Conservation (phyloP, 306 rosid species). For the Abrus precatorius region DNA sequence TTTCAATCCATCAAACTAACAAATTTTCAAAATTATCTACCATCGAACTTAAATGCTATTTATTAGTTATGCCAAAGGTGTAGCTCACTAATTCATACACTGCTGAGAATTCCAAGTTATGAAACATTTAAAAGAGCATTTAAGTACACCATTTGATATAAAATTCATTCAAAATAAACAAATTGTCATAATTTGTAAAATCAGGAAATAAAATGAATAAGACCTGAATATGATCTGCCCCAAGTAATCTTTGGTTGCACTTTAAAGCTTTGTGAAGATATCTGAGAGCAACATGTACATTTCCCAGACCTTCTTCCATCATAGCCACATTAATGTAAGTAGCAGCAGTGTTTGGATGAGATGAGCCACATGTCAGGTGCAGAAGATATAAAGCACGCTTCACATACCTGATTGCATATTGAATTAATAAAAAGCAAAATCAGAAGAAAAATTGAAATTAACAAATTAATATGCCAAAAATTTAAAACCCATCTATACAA, state of each 20-base stretch:
- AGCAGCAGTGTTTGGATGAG: constrained; percentile 99
- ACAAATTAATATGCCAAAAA: constrained; percentile 1
- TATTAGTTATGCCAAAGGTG: constrained; percentile 4
- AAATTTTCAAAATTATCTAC: neutral
- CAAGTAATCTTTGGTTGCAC: constrained; percentile 93
- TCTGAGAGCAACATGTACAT: constrained; percentile 96
- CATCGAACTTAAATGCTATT: neutral
- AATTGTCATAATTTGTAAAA: constrained; percentile 30
- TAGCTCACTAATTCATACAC: neutral
- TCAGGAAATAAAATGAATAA: constrained; percentile 41
- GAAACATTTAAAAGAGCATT: constrained; percentile 26
- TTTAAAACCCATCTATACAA: neutral
- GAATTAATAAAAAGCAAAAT: constrained; percentile 33
- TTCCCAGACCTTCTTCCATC: constrained; percentile 99
- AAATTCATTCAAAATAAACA: constrained; percentile 5
- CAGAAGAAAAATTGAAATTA: constrained; percentile 37
- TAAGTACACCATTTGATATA: constrained; percentile 14
- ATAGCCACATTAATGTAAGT: constrained; percentile 98
- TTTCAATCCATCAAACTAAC: constrained; percentile 21
- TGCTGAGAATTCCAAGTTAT: neutral
- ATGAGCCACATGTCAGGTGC: constrained; percentile 97
- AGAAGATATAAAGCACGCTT: constrained; percentile 97
- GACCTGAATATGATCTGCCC: constrained; percentile 99
- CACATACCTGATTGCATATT: constrained; percentile 75
- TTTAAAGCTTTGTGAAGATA: constrained; percentile 98